phyloP scores from a whole-genome alignment of 2,329 filamentous ascomycete species.

The Aureobasidium sp. region DNA sequence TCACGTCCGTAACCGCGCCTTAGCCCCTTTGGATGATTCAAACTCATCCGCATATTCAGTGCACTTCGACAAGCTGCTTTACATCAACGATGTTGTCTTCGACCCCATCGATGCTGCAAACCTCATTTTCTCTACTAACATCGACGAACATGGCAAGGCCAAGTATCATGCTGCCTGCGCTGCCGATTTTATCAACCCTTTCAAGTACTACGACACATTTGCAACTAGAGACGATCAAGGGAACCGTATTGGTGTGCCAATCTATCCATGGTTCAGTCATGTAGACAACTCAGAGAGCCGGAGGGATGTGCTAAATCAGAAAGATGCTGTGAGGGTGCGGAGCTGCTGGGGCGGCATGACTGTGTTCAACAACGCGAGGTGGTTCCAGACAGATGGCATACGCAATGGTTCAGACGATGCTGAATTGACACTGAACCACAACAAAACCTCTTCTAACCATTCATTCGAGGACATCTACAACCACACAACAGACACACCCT shows the following conservation, averaged over 20 bases:
- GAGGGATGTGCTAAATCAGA: constrained; percentile 54
- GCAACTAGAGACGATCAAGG: constrained; percentile 62
- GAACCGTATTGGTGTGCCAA: constrained; percentile 35
- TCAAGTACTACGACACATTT: constrained; percentile 68
- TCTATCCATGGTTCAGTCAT: constrained; percentile 60
- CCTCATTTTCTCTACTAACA: constrained; percentile 58
- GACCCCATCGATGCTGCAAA: constrained; percentile 53
- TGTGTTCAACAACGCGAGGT: constrained; percentile 52
- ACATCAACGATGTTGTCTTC: constrained; percentile 62
- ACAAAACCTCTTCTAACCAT: not conserved
- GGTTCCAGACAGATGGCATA: constrained; percentile 41
- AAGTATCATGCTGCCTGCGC: constrained; percentile 63
- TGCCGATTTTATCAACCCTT: constrained; percentile 61
- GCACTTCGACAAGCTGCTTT: constrained; percentile 50
- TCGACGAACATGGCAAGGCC: constrained; percentile 41
- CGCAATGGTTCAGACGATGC: not conserved
- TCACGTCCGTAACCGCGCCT: constrained; percentile 63
- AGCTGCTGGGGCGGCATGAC: constrained; percentile 76
- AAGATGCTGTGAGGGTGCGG: constrained; percentile 60
- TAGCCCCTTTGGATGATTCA: constrained; percentile 53
- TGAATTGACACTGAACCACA: not conserved
- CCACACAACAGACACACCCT: not conserved
- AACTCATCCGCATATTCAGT: constrained; percentile 33
- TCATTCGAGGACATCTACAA: not conserved
- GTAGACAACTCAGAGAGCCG: constrained; percentile 47